Conservation (phyloP, 257 asterid species). For the Ilex aquifolium region DNA sequence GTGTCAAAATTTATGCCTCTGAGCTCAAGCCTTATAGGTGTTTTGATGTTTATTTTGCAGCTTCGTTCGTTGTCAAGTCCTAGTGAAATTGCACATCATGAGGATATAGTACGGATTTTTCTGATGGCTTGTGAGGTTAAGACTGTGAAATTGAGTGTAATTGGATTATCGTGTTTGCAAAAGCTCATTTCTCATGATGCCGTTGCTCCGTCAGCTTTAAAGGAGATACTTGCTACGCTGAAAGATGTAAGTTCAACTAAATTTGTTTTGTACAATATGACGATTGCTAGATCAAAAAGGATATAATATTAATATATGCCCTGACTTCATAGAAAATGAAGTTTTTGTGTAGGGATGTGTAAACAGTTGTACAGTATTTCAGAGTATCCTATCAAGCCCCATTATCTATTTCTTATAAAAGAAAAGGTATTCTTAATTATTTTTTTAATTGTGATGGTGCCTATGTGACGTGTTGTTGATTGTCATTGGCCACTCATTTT, state of each 20-base stretch:
- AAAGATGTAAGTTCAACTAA: constrained; percentile 67
- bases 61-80: constrained; percentile 81
- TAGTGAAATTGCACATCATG: constrained; percentile 75
- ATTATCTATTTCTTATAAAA: too few relatives aligned
- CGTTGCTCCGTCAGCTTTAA: constrained; percentile 79
- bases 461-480: too few relatives aligned
- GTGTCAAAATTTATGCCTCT: not conserved
- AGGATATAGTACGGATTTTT: constrained; percentile 79
- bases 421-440: too few relatives aligned
- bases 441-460: too few relatives aligned
- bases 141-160: constrained; percentile 74
- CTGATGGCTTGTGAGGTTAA: constrained; percentile 96
- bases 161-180: constrained; percentile 87
- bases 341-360: too few relatives aligned
- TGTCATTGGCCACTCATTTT: too few relatives aligned
- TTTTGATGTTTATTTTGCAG: constrained; percentile 40
- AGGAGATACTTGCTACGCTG: constrained; percentile 69
- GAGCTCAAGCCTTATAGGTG: constrained; percentile 2
- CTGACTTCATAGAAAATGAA: too few relatives aligned
- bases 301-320: too few relatives aligned
- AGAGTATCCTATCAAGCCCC: too few relatives aligned
- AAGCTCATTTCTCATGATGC: constrained; percentile 93
- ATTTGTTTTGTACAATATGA: not conserved
- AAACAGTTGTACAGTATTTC: too few relatives aligned
- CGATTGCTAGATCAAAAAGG: not conserved